Evolutionary conservation across 805 yeast genomes (phyloP).

Genomic region (Saturnispora sanitii): DNA sequence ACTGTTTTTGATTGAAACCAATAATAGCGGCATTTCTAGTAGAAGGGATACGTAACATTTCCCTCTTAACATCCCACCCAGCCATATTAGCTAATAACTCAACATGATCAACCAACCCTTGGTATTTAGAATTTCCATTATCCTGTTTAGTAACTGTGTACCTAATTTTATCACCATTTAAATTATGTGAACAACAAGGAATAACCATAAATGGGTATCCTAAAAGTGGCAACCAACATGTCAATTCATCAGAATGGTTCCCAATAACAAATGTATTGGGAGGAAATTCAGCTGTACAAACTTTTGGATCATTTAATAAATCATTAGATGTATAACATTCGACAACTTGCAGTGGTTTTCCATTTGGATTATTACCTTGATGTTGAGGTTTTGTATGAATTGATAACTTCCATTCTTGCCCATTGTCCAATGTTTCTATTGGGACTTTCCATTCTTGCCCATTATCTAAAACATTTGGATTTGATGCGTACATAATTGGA

Average conservation of each 20-base stretch:
- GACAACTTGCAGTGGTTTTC: constrained; percentile 35
- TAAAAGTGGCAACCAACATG: constrained; percentile 88
- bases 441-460: constrained; percentile 53
- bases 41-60: constrained; percentile 86
- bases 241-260: constrained; percentile 89
- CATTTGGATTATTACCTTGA: constrained; percentile 16
- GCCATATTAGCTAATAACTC: constrained; percentile 52
- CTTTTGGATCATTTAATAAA: constrained; percentile 42
- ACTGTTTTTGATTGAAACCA: constrained; percentile 37
- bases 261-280: constrained; percentile 76
- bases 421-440: constrained; percentile 22
- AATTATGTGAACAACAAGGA: constrained; percentile 89
- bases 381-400: constrained; percentile 22
- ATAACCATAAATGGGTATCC: constrained; percentile 84
- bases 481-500: constrained; percentile 44
- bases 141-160: constrained; percentile 37
- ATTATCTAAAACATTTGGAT: constrained; percentile 49
- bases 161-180: constrained; percentile 66
- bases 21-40: constrained; percentile 88
- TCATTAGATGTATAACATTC: constrained; percentile 46
- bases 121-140: constrained; percentile 53
- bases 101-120: constrained; percentile 78
- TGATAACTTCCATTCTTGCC: constrained; percentile 48
- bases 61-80: constrained; percentile 83
- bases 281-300: constrained; percentile 59